Evolutionary conservation across 306 rosid genomes (phyloP).

Genomic region (Vachellia pachyceras): DNA sequence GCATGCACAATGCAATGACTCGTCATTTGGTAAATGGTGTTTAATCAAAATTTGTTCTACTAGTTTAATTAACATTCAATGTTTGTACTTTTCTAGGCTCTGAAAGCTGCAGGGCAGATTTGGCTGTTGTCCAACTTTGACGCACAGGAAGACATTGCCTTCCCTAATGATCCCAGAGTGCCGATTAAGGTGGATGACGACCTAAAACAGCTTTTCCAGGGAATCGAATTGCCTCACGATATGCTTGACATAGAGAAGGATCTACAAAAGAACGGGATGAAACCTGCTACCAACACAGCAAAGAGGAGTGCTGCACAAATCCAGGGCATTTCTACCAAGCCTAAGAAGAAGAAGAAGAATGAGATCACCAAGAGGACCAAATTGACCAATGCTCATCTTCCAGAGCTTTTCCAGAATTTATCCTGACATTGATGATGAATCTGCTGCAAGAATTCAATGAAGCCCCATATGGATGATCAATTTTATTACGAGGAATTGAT

Average conservation of each 20-base stretch:
- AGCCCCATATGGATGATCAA: neutral
- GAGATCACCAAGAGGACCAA: constrained; percentile 94
- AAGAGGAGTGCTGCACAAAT: constrained; percentile 81
- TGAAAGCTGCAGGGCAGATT: constrained; percentile 82
- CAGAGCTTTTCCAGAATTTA: constrained; percentile 78
- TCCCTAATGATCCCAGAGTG: constrained; percentile 88
- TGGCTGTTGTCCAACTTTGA: constrained; percentile 96
- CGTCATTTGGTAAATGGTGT: neutral
- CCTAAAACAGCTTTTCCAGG: constrained; percentile 76
- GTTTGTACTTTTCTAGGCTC: constrained; percentile 48
- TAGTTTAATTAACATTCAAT: no score
- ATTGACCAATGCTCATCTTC: constrained; percentile 96
- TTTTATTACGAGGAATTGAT: constrained; percentile 11
- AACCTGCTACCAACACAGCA: constrained; percentile 96
- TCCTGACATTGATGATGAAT: constrained; percentile 26
- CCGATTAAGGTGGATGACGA: constrained; percentile 83
- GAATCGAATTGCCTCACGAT: constrained; percentile 87
- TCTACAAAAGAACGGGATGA: constrained; percentile 93
- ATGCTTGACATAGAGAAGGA: constrained; percentile 93
- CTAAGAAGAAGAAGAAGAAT: constrained; percentile 90
- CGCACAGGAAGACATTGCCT: constrained; percentile 95
- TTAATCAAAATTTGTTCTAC: neutral
- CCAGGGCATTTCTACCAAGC: constrained; percentile 68
- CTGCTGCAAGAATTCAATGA: constrained; percentile 1
- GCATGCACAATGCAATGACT: neutral